A percentile compares a stretch with the other conserved stretches of the same genome.
Conservation (phyloP, 768 basidiomycete genomes). For the Piloderma croceum region DNA sequence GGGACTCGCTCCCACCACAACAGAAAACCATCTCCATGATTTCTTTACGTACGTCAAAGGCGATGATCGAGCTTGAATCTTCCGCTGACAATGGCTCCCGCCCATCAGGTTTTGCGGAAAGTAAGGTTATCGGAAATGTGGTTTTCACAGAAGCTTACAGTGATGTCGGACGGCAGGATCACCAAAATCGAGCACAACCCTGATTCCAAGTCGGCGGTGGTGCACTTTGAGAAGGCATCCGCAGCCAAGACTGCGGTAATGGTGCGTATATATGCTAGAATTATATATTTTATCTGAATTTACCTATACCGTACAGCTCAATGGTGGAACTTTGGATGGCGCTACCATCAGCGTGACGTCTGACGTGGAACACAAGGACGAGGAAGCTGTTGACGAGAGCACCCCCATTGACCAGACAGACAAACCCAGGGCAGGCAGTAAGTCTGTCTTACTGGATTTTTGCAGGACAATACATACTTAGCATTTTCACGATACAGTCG, state of each 20-base stretch:
- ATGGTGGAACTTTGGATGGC: conserved; percentile 75
- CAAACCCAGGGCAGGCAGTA: conserved; percentile 86
- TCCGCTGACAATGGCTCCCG: conserved; percentile 7
- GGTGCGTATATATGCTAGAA: conserved; percentile 30
- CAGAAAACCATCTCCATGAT: conserved; percentile 62
- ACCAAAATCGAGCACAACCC: conserved; percentile 53
- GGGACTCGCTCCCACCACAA: conserved; percentile 60
- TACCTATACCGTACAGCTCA: conserved; percentile 39
- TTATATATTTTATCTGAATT: neutral
- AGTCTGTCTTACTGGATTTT: conserved; percentile 17
- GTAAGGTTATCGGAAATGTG: conserved; percentile 31
- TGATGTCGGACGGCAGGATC: conserved; percentile 42
- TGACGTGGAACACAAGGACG: conserved; percentile 53
- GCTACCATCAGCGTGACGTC: conserved; percentile 65
- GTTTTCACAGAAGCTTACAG: conserved; percentile 8
- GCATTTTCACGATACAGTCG: conserved; percentile 42
- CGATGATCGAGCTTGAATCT: conserved; percentile 3
- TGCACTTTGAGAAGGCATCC: conserved; percentile 78
- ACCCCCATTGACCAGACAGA: conserved; percentile 70
- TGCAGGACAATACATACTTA: neutral
- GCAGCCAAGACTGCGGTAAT: conserved; percentile 86
- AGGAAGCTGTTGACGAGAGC: conserved; percentile 36
- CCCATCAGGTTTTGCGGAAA: conserved; percentile 80
- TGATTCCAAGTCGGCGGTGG: conserved; percentile 48
- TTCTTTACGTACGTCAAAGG: conserved; percentile 65